Evolutionary conservation across 2,329 filamentous ascomycete species (phyloP), one percentile per base, ranked within the genome.

Genomic region (Macrophomina tecta): DNA sequence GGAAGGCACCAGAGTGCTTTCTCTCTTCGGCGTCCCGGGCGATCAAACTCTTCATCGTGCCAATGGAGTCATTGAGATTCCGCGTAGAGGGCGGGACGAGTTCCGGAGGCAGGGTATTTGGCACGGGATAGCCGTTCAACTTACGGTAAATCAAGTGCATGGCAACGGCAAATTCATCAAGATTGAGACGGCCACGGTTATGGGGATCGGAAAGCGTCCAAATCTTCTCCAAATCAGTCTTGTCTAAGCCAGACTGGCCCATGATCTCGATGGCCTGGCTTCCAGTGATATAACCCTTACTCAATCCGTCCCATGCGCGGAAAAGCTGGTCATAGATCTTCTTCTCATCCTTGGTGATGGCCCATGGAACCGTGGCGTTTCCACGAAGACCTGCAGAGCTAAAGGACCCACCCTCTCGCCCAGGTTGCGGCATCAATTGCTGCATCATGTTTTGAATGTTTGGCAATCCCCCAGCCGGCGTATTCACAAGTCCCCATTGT

Each of bases 81-180:
- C 94, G 89, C 11, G 94, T 97, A 1, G 95, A 98, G 1, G 95
- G 95, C 28, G 95, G 95, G 6, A 98, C 90, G 68, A 99, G 87
- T 82, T 99, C 95, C 0, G 95, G 89, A 8, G 95, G 95, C 11
- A 99, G 85, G 52, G 90, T 90, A 73, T 89, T 91, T 16, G 95
- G 95, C 38, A 98, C 85, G 1, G 94, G 94, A 75, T 98, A 98
- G 42, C 94, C 94, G 74, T 99, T 98, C 64, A 99, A 86, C 77
- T 96, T 97, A 73, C 95, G 88, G 82, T 99, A 99, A 73, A 99
- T 99, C 80, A 99, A 83, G 85, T 99, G 95, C 95, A 99, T 99
- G 9, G 94, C 93, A 63, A 99, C 94, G 8, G 95, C 94, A 76
- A 99, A 99, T 76, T 99, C 95, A 76, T 99, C 95, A 74, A 98